Evolutionary conservation across 768 basidiomycete genomes (phyloP), one percentile per base, ranked within the genome.

Genomic region (Roridomyces roridus): DNA sequence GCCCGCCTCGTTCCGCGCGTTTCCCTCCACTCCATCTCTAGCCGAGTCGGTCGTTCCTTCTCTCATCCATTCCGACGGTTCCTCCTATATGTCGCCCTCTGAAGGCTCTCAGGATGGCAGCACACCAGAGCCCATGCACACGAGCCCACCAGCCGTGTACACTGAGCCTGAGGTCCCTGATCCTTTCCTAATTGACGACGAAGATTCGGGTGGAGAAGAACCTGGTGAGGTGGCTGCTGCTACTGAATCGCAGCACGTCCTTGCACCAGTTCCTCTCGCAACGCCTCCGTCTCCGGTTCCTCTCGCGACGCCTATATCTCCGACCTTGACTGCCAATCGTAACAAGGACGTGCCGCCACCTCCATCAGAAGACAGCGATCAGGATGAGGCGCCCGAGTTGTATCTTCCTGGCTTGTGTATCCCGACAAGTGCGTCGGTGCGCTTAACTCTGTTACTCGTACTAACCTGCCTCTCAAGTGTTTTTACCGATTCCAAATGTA

Each of bases 401-500:
- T 87, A 85, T 68, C 75, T 91, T 24, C 89, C 91, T 2, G 85
- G 84, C 34, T 82, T 93, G 34, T 78, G 87, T 31, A 71, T 84
- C 25, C 86, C 91, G 29, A 88, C 85, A 29, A 88, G 31, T 34
- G 7, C 4, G 31, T 34, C 31, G 11, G n/a, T 15, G 31, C 31
- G 11, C 31, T 34, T 3, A 15, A 8, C 4, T 34, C 31, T 4
- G 31, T 11, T 3, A 4, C 7, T 34, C 15, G 11, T 34, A 34
- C n/a, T 34, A 34, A 34, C 31, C 31, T 34, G 7, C n/a, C n/a
- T 34, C 7, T 15, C 10, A 34, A 34, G 31, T 93, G 87, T 94
- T 94, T 69, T 74, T 93, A 43, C 92, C 92, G n/a, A 89, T 93
- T 39, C 92, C 92, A 46, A 92, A 92, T 77, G 92, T 94, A 81